Percentiles rank a stretch among this genome's conserved stretches.
Evolutionary conservation across 139 green algal species (phyloP).

Genomic region (Coelastrella sp.): DNA sequence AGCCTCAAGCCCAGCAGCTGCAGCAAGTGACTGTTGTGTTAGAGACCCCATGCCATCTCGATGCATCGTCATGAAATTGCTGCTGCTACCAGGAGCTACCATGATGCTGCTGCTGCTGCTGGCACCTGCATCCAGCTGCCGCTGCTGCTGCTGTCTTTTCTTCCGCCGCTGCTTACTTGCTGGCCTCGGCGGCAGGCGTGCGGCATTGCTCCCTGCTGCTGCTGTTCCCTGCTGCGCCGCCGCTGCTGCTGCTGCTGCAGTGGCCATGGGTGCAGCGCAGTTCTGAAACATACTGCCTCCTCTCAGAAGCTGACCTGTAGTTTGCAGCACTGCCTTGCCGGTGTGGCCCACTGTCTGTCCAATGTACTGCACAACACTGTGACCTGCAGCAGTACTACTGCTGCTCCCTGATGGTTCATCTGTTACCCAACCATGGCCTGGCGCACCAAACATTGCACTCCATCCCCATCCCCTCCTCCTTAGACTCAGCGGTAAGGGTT

Average conservation of each 20-base stretch:
- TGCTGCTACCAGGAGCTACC: conserved; percentile 31
- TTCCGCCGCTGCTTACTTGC: background rate
- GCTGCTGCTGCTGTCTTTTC: background rate
- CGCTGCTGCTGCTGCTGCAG: conserved; percentile 9
- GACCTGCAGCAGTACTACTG: background rate
- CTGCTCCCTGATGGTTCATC: background rate
- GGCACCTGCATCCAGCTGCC: background rate
- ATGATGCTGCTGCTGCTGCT: background rate
- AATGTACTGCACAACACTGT: conserved; percentile 8
- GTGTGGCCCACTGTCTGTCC: conserved; percentile 27
- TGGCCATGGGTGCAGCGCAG: background rate
- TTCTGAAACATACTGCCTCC: conserved; percentile 27
- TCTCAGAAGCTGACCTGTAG: conserved; percentile 41
- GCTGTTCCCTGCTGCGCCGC: background rate
- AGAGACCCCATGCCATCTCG: conserved; percentile 6
- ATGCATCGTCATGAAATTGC: conserved; percentile 30
- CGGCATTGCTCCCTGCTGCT: too few species aligned
- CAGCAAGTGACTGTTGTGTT: background rate
- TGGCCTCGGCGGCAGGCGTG: background rate
- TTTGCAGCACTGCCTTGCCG: conserved; percentile 5
- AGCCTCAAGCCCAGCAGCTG: background rate
- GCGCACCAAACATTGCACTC: background rate
- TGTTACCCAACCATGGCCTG: conserved; percentile 12
- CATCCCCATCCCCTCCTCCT: conserved; percentile 15
- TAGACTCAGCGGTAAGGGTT: conserved; percentile 1